A percentile compares a stretch with the other conserved stretches of the same genome.
Conservation (phyloP, 1,284 basidiomycete genomes). For the Uromyces viciae-fabae region DNA sequence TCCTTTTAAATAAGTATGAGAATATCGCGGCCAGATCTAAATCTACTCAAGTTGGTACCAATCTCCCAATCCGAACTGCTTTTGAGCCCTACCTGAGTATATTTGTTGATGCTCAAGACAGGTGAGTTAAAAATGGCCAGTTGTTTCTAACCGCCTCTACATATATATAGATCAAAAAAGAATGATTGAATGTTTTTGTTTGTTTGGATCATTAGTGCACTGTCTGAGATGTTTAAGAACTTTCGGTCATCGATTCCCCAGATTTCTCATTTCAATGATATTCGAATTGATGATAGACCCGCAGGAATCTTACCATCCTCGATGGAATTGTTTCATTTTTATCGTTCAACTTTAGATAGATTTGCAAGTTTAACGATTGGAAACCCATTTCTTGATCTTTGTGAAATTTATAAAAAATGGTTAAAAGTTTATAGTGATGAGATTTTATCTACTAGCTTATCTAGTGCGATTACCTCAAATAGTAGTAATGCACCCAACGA, state of each 20-base stretch:
- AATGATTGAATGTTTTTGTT: background rate
- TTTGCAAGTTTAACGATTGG: conserved; percentile 79
- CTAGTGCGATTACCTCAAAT: background rate
- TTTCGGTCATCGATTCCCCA: conserved; percentile 68
- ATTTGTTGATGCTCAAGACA: conserved; percentile 94
- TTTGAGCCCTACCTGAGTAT: conserved; percentile 89
- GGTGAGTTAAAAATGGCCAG: conserved; percentile 59
- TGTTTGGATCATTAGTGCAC: conserved; percentile 59
- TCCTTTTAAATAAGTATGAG: conserved; percentile 57
- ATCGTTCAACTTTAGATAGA: conserved; percentile 88
- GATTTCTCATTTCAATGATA: conserved; percentile 57
- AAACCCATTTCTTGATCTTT: conserved; percentile 73
- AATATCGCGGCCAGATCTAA: conserved; percentile 53
- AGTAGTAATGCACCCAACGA: background rate
- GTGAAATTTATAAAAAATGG: conserved; percentile 83
- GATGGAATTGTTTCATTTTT: conserved; percentile 95
- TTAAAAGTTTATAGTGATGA: conserved; percentile 83
- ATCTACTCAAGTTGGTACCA: conserved; percentile 48
- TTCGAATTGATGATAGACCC: conserved; percentile 57
- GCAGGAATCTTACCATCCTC: conserved; percentile 80
- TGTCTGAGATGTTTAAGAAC: conserved; percentile 74
- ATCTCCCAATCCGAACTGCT: conserved; percentile 71
- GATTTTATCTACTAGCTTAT: conserved; percentile 49
- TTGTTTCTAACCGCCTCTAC: too few relatives aligned
- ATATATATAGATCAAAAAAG: too few relatives aligned